phyloP scores from a whole-genome alignment of 805 yeast species.

The Candida loeiensis region DNA sequence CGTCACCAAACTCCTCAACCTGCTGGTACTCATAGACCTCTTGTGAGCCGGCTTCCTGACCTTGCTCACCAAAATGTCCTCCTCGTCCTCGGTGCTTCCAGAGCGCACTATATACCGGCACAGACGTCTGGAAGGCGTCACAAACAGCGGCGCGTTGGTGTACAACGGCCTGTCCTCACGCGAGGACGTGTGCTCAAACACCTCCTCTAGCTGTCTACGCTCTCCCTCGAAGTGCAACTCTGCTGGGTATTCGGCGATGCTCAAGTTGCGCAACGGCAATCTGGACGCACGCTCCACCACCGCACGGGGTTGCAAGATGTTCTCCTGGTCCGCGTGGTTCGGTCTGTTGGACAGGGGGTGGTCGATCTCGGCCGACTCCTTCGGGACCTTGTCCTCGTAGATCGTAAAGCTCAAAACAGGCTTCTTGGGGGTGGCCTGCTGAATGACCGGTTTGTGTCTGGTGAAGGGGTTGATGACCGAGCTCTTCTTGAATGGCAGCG shows the following conservation, averaged over 20 bases:
- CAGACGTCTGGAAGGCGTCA: constrained; percentile 32
- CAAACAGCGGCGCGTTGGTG: constrained; percentile 26
- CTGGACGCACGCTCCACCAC: constrained; percentile 14
- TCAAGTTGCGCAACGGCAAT: constrained; percentile 26
- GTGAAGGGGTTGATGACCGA: constrained; percentile 13
- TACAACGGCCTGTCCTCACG: constrained; percentile 15
- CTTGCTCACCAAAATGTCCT: constrained; percentile 9
- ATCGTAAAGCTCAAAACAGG: constrained; percentile 19
- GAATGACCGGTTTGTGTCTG: constrained; percentile 8
- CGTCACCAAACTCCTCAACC: constrained; percentile 18
- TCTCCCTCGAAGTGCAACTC: constrained; percentile 15
- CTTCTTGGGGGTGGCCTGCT: constrained; percentile 11
- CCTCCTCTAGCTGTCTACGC: constrained; percentile 22
- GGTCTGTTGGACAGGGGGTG: constrained; percentile 15
- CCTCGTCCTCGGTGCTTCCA: constrained; percentile 11
- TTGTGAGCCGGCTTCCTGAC: constrained; percentile 4
- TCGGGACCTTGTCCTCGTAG: constrained; percentile 17
- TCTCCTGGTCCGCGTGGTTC: constrained; percentile 39
- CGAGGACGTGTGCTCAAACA: background rate
- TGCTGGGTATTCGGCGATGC: constrained; percentile 31
- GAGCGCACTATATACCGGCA: constrained; percentile 19
- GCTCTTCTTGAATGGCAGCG: constrained; percentile 12
- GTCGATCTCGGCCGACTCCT: constrained; percentile 1
- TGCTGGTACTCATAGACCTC: background rate
- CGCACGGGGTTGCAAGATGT: constrained; percentile 32